Evolutionary conservation across 371 early-diverging fungal species (phyloP).

Genomic region (Umbelopsis sp.): DNA sequence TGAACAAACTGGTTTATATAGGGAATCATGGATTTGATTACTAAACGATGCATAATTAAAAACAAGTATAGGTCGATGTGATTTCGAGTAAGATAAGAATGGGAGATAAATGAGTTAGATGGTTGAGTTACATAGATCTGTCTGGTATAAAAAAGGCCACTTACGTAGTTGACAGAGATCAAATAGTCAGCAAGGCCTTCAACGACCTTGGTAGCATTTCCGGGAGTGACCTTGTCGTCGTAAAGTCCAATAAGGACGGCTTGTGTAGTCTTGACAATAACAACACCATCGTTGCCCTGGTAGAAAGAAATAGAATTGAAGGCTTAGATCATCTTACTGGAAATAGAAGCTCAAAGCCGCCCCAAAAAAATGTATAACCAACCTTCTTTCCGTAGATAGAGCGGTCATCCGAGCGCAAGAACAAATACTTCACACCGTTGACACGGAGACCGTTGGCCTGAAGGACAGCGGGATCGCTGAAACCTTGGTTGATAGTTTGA

Average conservation of each 20-base stretch:
- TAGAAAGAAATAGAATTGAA: neutral
- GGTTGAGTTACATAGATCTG: slow-evolving; percentile 1
- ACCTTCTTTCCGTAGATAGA: slow-evolving; percentile 82
- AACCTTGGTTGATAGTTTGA: slow-evolving; percentile 62
- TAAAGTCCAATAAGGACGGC: slow-evolving; percentile 80
- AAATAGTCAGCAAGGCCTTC: slow-evolving; percentile 87
- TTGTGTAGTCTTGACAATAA: slow-evolving; percentile 82
- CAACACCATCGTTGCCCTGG: slow-evolving; percentile 73
- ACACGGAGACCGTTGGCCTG: slow-evolving; percentile 72
- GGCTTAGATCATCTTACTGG: neutral
- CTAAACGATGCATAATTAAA: slow-evolving; percentile 21
- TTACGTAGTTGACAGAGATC: slow-evolving; percentile 68
- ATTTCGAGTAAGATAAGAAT: neutral
- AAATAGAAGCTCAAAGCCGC: neutral
- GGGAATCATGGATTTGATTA: slow-evolving; percentile 10
- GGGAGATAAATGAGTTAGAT: too few species aligned
- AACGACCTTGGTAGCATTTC: slow-evolving; percentile 77
- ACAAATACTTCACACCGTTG: slow-evolving; percentile 75
- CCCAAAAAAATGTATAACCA: slow-evolving; percentile 29
- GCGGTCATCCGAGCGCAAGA: slow-evolving; percentile 66
- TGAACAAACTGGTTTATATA: neutral
- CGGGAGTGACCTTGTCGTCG: slow-evolving; percentile 69
- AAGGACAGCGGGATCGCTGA: slow-evolving; percentile 58
- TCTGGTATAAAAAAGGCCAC: slow-evolving; percentile 25
- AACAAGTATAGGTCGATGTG: neutral